A percentile compares a stretch with the other conserved stretches of the same genome.
Conservation (phyloP, 306 rosid genomes). For the Medicago arabica region DNA sequence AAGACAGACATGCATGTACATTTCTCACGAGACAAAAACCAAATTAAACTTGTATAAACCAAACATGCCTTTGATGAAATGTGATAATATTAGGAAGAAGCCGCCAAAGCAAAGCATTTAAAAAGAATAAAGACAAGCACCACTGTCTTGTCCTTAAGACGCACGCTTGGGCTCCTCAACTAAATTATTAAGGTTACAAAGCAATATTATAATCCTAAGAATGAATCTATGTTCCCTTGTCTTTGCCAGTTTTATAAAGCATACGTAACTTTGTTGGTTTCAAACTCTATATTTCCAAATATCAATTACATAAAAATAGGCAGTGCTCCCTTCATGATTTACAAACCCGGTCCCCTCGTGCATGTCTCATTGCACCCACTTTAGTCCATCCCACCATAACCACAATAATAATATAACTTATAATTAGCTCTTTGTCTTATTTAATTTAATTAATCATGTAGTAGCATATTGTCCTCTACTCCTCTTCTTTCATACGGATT, state of each 20-base stretch:
- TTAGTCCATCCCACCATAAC: slow-evolving; percentile 26
- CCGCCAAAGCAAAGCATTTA: slow-evolving; percentile 50
- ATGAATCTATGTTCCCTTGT: slow-evolving; percentile 61
- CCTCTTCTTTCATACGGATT: slow-evolving; percentile 25
- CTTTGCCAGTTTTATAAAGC: slow-evolving; percentile 47
- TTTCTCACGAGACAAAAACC: slow-evolving; percentile 16
- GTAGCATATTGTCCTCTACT: background rate
- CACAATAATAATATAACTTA: slow-evolving; percentile 12
- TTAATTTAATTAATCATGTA: slow-evolving; percentile 21
- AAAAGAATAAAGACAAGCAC: slow-evolving; percentile 45
- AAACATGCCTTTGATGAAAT: slow-evolving; percentile 14
- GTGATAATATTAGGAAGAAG: slow-evolving; percentile 12
- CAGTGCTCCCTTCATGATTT: slow-evolving; percentile 39
- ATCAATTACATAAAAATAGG: slow-evolving; percentile 18
- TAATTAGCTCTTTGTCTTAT: slow-evolving; percentile 15
- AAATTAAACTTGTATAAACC: slow-evolving; percentile 11
- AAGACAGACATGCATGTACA: background rate
- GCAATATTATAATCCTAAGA: slow-evolving; percentile 37
- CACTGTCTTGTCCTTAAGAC: slow-evolving; percentile 56
- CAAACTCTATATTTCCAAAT: slow-evolving; percentile 60
- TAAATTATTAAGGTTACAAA: slow-evolving; percentile 41
- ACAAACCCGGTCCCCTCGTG: slow-evolving; percentile 38
- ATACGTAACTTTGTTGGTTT: slow-evolving; percentile 77
- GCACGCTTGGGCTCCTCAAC: slow-evolving; percentile 59
- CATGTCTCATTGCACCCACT: slow-evolving; percentile 41